Conservation (phyloP, 2,329 filamentous ascomycete genomes). For the Zalaria sp. region DNA sequence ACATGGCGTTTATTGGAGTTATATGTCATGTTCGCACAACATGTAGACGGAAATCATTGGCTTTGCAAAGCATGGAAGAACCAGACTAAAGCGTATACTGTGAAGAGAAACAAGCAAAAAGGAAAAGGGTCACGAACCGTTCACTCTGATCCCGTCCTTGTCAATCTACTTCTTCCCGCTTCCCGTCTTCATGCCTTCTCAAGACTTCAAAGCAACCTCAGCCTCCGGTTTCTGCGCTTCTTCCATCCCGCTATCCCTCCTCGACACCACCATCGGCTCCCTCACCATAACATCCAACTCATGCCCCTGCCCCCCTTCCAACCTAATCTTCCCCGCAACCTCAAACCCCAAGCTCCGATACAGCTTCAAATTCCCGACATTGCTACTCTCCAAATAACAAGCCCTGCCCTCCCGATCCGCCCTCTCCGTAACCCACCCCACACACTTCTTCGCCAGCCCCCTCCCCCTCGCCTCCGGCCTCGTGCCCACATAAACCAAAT, state of each 20-base stretch:
- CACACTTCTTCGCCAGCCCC: constrained; percentile 58
- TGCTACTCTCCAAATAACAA: constrained; percentile 69
- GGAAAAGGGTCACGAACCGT: no score
- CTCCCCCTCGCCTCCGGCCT: constrained; percentile 55
- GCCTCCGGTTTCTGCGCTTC: not conserved
- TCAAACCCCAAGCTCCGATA: constrained; percentile 67
- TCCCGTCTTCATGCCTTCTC: no score
- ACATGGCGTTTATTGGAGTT: not conserved
- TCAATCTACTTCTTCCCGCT: no score
- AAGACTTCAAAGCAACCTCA: no score
- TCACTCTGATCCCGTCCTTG: no score
- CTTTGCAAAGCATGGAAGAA: no score
- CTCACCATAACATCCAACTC: constrained; percentile 70
- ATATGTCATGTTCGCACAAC: no score
- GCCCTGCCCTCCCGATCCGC: constrained; percentile 54
- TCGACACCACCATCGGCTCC: constrained; percentile 40
- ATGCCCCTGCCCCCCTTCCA: constrained; percentile 41
- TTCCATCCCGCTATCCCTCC: not conserved
- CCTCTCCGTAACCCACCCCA: constrained; percentile 52
- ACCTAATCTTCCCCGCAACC: constrained; percentile 45
- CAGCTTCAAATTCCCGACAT: constrained; percentile 51
- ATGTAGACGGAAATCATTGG: no score
- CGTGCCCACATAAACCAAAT: constrained; percentile 72
- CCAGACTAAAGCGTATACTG: no score
- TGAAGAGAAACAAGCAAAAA: no score